phyloP scores from a whole-genome alignment of 495 filamentous ascomycete species.

The Penicillium bovifimosum region DNA sequence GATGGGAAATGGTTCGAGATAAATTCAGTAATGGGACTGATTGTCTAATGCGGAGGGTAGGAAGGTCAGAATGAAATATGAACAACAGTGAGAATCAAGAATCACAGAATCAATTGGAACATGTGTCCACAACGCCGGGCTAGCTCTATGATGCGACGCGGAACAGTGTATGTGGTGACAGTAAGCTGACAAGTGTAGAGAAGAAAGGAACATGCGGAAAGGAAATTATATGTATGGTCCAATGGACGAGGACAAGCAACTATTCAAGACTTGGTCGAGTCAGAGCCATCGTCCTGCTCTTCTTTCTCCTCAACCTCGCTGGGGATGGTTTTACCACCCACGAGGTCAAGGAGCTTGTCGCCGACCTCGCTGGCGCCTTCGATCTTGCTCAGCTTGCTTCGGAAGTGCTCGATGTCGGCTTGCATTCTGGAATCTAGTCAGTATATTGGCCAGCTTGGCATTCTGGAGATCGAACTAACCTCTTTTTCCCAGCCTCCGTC shows the following conservation, averaged over 20 bases:
- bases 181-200: slow-evolving; percentile 2
- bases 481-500: slow-evolving; percentile 61
- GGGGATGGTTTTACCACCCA: slow-evolving; percentile 52
- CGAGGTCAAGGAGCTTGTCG: slow-evolving; percentile 59
- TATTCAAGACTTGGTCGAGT: slow-evolving; percentile 14
- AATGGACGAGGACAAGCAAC: not conserved
- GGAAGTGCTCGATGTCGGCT: slow-evolving; percentile 73
- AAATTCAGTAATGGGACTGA: too few relatives aligned
- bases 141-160: slow-evolving; percentile 20
- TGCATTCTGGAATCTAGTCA: slow-evolving; percentile 58
- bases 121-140: slow-evolving; percentile 21
- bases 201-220: not conserved
- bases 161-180: slow-evolving; percentile 16
- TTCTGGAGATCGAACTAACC: too few relatives aligned
- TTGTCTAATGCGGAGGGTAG: not conserved
- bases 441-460: too few relatives aligned
- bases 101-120: too few relatives aligned
- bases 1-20: too few relatives aligned
- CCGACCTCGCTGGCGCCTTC: slow-evolving; percentile 73
- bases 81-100: too few relatives aligned
- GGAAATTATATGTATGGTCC: slow-evolving; percentile 16
- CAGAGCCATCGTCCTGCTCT: slow-evolving; percentile 13
- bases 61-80: too few relatives aligned
- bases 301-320: slow-evolving; percentile 11
- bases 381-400: slow-evolving; percentile 65